Evolutionary conservation across 768 basidiomycete genomes (phyloP).

Genomic region (Calvatia gigantea): DNA sequence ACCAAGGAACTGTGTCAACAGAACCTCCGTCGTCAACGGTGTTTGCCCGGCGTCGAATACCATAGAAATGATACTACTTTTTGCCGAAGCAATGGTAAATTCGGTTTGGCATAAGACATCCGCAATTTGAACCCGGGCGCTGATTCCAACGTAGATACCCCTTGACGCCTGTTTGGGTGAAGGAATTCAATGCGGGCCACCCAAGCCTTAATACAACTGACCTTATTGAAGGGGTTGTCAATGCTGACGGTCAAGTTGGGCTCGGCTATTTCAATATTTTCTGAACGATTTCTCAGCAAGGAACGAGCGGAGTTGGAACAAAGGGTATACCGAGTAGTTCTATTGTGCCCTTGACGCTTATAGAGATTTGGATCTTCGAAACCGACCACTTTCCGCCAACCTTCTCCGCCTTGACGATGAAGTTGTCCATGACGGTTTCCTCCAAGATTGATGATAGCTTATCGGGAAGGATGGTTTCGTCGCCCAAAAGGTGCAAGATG

Average conservation of each 20-base stretch:
- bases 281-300: background rate
- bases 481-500: background rate
- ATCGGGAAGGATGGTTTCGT: background rate
- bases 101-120: background rate
- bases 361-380: background rate
- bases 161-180: background rate
- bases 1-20: background rate
- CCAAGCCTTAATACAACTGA: background rate
- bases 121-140: background rate
- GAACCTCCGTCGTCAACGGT: background rate
- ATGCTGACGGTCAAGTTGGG: background rate
- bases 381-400: background rate
- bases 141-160: background rate
- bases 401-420: background rate
- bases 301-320: background rate
- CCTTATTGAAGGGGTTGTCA: background rate
- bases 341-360: background rate
- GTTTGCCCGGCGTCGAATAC: background rate
- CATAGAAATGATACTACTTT: background rate
- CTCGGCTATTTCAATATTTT: background rate
- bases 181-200: background rate
- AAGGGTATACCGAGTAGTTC: background rate
- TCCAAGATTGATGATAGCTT: background rate
- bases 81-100: background rate
- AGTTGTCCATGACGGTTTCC: background rate